Conservation (phyloP, 1,284 basidiomycete genomes). For the Irpex sp. region DNA sequence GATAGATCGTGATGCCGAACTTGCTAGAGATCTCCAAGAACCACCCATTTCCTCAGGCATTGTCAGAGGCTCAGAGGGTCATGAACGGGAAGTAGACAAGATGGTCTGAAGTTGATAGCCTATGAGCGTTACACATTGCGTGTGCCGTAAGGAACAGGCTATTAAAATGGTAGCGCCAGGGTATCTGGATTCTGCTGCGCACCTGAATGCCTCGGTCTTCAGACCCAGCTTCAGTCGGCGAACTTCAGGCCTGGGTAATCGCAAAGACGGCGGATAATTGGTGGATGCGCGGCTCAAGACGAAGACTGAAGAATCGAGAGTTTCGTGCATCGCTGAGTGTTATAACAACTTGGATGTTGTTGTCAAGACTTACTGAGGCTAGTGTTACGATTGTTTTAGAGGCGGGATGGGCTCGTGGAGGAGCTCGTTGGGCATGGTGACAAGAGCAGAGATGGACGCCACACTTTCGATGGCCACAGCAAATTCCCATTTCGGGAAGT, state of each 20-base stretch:
- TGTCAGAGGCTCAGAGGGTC: conserved; percentile 6
- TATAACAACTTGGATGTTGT: not conserved
- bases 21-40: conserved; percentile 29
- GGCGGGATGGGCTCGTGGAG: not conserved
- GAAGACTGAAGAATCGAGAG: not conserved
- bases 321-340: not conserved
- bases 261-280: not conserved
- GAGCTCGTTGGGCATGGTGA: not conserved
- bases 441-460: not conserved
- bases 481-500: not conserved
- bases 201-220: not conserved
- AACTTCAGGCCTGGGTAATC: too few species aligned
- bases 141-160: not conserved
- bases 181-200: not conserved
- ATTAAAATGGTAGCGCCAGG: not conserved
- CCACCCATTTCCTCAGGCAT: conserved; percentile 29
- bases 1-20: conserved; percentile 31
- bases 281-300: not conserved
- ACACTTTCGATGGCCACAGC: not conserved
- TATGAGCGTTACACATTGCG: not conserved
- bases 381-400: not conserved
- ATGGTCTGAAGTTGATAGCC: not conserved
- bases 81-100: not conserved
- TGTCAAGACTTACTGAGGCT: not conserved
- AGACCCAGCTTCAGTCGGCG: not conserved